phyloP scores from a whole-genome alignment of 2,329 filamentous ascomycete species.

The Diaporthe helianthi region DNA sequence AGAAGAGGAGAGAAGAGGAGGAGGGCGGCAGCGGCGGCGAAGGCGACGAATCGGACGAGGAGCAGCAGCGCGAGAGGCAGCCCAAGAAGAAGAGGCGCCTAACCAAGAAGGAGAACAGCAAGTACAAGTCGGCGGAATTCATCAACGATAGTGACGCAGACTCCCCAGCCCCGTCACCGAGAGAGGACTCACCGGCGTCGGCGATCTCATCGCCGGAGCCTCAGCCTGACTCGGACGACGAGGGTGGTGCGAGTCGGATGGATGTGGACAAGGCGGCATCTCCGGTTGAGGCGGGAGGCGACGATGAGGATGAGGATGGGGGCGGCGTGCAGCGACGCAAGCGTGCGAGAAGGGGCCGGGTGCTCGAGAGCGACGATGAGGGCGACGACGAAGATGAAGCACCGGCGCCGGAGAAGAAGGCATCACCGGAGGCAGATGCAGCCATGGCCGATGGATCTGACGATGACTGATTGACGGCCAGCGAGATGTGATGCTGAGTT shows the following conservation, averaged over 20 bases:
- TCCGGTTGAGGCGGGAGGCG: constrained; percentile 18
- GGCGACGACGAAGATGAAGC: constrained; percentile 50
- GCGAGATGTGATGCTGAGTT: not conserved
- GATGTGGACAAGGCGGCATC: constrained; percentile 54
- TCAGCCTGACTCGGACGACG: constrained; percentile 41
- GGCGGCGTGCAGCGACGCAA: constrained; percentile 48
- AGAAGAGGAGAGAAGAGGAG: constrained; percentile 65
- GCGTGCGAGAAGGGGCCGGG: constrained; percentile 56
- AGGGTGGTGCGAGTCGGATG: constrained; percentile 54
- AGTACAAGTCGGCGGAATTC: constrained; percentile 87
- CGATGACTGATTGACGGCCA: constrained; percentile 43
- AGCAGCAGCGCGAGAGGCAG: constrained; percentile 55
- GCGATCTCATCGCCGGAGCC: constrained; percentile 33
- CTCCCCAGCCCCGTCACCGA: constrained; percentile 40
- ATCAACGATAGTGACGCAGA: constrained; percentile 77
- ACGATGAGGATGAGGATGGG: constrained; percentile 57
- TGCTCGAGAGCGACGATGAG: constrained; percentile 62
- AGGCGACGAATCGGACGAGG: constrained; percentile 56
- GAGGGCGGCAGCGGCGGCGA: constrained; percentile 54
- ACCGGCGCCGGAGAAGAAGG: constrained; percentile 33
- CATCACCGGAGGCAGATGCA: constrained; percentile 39
- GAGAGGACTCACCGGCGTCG: constrained; percentile 39
- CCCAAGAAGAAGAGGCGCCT: constrained; percentile 69
- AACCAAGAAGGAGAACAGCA: constrained; percentile 60
- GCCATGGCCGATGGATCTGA: constrained; percentile 46